Evolutionary conservation across 371 early-diverging fungal species (phyloP).

Genomic region (Mortierella sp.): DNA sequence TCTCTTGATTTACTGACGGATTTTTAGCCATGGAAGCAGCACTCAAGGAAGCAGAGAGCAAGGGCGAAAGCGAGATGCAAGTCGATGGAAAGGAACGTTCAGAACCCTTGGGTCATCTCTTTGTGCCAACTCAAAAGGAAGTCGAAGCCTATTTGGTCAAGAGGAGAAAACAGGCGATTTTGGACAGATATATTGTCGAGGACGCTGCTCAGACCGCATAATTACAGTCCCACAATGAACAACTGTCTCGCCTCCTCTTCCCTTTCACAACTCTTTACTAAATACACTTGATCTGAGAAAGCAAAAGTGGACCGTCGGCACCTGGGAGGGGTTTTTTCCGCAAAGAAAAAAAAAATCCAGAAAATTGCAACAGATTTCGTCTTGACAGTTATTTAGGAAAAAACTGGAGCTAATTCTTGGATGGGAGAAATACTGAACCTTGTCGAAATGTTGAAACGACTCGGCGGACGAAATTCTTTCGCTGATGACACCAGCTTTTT

Average conservation of each 20-base stretch:
- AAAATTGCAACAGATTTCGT: too few species aligned
- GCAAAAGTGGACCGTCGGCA: too few species aligned
- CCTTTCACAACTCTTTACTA: too few species aligned
- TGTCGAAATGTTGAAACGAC: too few species aligned
- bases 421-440: too few species aligned
- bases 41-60: constrained; percentile 43
- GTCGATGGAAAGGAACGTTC: constrained; percentile 46
- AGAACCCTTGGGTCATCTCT: constrained; percentile 31
- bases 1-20: background rate
- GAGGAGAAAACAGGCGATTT: constrained; percentile 67
- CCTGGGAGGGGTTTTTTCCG: too few species aligned
- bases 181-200: constrained; percentile 54
- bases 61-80: constrained; percentile 49
- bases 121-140: constrained; percentile 75
- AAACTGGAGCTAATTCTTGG: too few species aligned
- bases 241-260: background rate
- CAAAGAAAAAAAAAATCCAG: too few species aligned
- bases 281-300: too few species aligned
- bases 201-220: constrained; percentile 17
- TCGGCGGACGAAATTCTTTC: too few species aligned
- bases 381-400: too few species aligned
- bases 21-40: constrained; percentile 35
- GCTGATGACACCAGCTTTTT: too few species aligned
- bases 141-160: constrained; percentile 81
- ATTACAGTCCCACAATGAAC: background rate